A percentile compares a stretch with the other conserved stretches of the same genome.
Evolutionary conservation across 495 filamentous ascomycete species (phyloP).

Genomic region (Hypoxylon fuscum): DNA sequence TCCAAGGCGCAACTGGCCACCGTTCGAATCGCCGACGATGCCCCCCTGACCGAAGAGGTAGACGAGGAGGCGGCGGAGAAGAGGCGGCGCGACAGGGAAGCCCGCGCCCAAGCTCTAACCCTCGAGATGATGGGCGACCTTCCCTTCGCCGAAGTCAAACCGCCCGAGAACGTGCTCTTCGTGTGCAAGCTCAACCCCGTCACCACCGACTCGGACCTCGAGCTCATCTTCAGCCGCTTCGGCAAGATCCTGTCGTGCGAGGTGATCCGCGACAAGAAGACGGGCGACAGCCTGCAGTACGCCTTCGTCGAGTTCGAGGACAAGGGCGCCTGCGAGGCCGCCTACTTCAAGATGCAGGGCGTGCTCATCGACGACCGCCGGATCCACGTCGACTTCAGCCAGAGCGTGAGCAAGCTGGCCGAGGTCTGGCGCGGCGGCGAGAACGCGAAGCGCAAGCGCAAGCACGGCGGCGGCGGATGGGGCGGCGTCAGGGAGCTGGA

Average conservation of each 20-base stretch:
- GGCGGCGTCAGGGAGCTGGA: constrained; percentile 87
- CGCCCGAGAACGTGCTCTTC: constrained; percentile 96
- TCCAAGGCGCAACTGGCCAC: constrained; percentile 88
- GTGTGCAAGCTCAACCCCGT: constrained; percentile 99
- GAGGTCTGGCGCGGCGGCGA: constrained; percentile 88
- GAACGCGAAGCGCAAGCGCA: constrained; percentile 84
- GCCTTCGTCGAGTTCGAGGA: constrained; percentile 97
- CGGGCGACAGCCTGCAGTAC: constrained; percentile 94
- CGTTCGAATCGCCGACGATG: constrained; percentile 89
- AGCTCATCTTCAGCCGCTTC: constrained; percentile 96
- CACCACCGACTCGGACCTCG: constrained; percentile 90
- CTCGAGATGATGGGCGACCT: constrained; percentile 98
- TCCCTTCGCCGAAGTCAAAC: constrained; percentile 97
- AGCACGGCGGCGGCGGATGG: constrained; percentile 84
- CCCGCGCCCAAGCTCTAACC: constrained; percentile 91
- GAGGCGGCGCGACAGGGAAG: constrained; percentile 85
- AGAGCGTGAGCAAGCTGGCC: constrained; percentile 91
- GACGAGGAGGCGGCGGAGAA: constrained; percentile 85
- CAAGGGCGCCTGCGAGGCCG: constrained; percentile 90
- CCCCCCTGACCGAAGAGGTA: constrained; percentile 68
- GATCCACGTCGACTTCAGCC: constrained; percentile 98
- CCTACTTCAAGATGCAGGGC: constrained; percentile 98
- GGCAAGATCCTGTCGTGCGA: constrained; percentile 95
- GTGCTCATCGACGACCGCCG: constrained; percentile 97
- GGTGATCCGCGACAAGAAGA: constrained; percentile 93